These are phyloP conservation scores for Phialophora expanda DNA, from an alignment of 2,329 filamentous ascomycete genomes.

Conservation along the genomic window DNA sequence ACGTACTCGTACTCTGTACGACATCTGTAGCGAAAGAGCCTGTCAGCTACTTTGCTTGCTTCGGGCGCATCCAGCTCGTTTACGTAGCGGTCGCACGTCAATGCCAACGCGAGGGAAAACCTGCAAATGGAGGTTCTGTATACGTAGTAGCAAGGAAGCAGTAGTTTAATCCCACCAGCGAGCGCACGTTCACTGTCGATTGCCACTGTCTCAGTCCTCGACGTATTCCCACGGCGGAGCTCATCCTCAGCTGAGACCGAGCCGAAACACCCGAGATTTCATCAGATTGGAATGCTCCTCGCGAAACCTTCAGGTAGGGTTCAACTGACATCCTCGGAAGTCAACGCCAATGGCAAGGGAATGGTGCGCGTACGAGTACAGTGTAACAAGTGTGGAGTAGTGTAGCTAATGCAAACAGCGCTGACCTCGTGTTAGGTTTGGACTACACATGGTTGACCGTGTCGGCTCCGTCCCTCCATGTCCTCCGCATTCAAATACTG, in stretches of 20 bases:
- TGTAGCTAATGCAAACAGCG: not conserved
- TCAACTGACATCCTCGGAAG: constrained; percentile 3
- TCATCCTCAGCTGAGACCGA: constrained; percentile 26
- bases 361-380: not conserved
- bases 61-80: not conserved
- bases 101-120: not conserved
- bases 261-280: constrained; percentile 27
- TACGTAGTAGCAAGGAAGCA: not conserved
- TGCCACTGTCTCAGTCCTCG: constrained; percentile 6
- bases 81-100: not conserved
- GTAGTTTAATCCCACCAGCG: not conserved
- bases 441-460: not conserved
- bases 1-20: not conserved
- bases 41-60: not conserved
- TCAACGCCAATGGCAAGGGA: not conserved
- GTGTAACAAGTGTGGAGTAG: not conserved
- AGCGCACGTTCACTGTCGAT: not conserved
- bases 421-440: not conserved
- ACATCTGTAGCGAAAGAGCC: not conserved
- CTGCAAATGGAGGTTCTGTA: not conserved
- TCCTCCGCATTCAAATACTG: not conserved
- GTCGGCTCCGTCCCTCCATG: not conserved
- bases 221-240: constrained; percentile 5
- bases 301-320: not conserved
- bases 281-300: not conserved